Percentiles rank a stretch among this genome's conserved stretches.
phyloP scores from a whole-genome alignment of 192 early-diverging fungal species.

The Backusella psychrophila region DNA sequence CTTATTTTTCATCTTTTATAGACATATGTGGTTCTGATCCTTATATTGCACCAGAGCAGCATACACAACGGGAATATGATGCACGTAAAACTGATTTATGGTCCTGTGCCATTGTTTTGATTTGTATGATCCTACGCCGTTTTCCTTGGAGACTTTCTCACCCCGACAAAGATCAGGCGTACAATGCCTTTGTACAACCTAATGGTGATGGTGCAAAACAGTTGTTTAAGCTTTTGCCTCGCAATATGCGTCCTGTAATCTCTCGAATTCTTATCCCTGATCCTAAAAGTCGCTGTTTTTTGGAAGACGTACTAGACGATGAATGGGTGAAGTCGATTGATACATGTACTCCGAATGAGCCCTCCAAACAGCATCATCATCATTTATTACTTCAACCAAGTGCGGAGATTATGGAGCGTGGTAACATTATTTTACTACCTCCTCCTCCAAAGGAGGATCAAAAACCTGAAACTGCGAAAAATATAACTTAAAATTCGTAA shows the following conservation, averaged over 20 bases:
- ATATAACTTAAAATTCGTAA: neutral
- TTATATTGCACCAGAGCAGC: slow-evolving; percentile 94
- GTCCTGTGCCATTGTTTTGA: slow-evolving; percentile 88
- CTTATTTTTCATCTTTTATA: slow-evolving; percentile 7
- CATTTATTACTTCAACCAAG: slow-evolving; percentile 24
- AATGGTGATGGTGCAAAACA: slow-evolving; percentile 46
- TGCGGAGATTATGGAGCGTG: slow-evolving; percentile 7
- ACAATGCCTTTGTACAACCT: slow-evolving; percentile 44
- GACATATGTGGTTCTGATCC: slow-evolving; percentile 92
- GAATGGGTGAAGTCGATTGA: slow-evolving; percentile 73
- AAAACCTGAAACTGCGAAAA: neutral
- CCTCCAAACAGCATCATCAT: slow-evolving; percentile 19
- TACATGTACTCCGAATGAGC: slow-evolving; percentile 35
- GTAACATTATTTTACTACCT: slow-evolving; percentile 19
- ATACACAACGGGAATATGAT: slow-evolving; percentile 73
- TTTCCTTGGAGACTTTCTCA: slow-evolving; percentile 70
- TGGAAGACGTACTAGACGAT: slow-evolving; percentile 67
- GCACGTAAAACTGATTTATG: slow-evolving; percentile 89
- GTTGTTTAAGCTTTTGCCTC: slow-evolving; percentile 55
- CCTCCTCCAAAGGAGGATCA: neutral
- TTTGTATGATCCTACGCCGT: slow-evolving; percentile 68
- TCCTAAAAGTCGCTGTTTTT: slow-evolving; percentile 48
- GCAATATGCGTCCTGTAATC: slow-evolving; percentile 57
- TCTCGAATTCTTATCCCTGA: slow-evolving; percentile 64
- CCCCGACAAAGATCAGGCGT: slow-evolving; percentile 53